phyloP scores from a whole-genome alignment of 208 protist genomes.

The Trypanosoma avium region DNA sequence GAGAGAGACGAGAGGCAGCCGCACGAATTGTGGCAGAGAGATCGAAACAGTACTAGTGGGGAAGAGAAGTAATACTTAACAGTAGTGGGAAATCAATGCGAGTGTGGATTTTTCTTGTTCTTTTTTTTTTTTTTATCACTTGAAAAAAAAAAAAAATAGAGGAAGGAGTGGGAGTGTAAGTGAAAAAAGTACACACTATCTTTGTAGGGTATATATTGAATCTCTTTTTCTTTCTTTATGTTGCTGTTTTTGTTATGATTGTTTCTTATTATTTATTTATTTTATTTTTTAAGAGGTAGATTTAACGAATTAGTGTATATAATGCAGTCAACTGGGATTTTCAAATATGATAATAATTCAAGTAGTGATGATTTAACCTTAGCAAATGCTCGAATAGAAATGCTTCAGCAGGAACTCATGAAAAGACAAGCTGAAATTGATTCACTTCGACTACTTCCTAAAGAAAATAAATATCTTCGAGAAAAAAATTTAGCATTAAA shows the following conservation, averaged over 20 bases:
- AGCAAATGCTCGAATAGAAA: not conserved
- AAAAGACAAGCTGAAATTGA: constrained; percentile 6
- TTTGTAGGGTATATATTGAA: too few species aligned
- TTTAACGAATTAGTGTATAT: not conserved
- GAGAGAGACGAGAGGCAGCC: constrained; percentile 29
- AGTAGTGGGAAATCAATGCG: not conserved
- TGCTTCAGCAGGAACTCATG: constrained; percentile 5
- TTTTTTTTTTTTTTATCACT: too few species aligned
- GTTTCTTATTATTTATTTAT: too few species aligned
- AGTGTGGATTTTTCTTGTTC: not conserved
- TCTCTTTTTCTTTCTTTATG: too few species aligned
- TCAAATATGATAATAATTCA: not conserved
- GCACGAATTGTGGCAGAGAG: constrained; percentile 41
- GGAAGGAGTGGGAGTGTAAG: too few species aligned
- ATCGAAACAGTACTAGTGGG: not conserved
- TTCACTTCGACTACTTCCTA: constrained; percentile 10
- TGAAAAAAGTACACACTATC: too few species aligned
- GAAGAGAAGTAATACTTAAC: not conserved
- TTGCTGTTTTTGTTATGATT: too few species aligned
- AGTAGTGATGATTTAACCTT: not conserved
- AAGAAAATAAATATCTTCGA: constrained; percentile 26
- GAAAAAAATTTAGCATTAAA: constrained; percentile 7
- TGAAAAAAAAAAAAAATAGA: too few species aligned
- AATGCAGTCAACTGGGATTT: not conserved
- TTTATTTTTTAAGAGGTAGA: too few species aligned